Base-by-base conservation (phyloP, 2,329 filamentous ascomycete species). In the Coniochaeta ligniaria region DNA sequence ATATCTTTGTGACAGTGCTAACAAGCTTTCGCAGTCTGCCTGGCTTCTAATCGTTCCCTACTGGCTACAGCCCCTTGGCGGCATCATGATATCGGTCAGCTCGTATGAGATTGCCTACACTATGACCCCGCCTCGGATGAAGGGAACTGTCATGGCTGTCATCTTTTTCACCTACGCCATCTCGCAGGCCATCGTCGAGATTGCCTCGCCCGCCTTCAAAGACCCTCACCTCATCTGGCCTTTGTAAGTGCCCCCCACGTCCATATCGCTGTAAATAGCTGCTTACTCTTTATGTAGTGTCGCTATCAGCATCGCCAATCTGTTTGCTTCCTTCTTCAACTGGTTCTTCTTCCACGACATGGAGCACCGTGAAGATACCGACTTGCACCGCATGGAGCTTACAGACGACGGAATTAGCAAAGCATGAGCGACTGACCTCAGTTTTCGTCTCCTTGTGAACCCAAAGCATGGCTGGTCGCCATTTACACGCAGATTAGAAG, bases 141-240 rank as follows among this genome's bases (percentile, higher is more conserved):
- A 64, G 61, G 60, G 61, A 2, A 61, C 60, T 54, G 61, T 64
- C 59, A 63, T 63, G 62, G 62, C 62, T 16, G 59, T 64, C 24
- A 58, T 63, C 62, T 61, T 64, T 11, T 57, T 64, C 22, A 64
- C 61, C 20, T 61, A 1, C 36, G 61, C 62, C n/a, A 59, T 64
- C 33, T 55, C 50, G 50, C 50, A 55, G 26, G 50, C 50, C 4
- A 55, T 55, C 31, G 50, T 55, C 17, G 50, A 55, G 24, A 55
- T 55, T 24, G 50, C 50, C 16, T 55, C 50, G 50, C 50, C 50
- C 17, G 50, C 50, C 1, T 55, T 55, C 20, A 8, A 55, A n/a
- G 50, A 55, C 24, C 50, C 50, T 55, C 50, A 55, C 50, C 26
- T 55, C 20, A 55, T 55, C 26, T 55, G 50, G 50, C 50, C 50